Conservation (phyloP, 805 yeast species). For the Grigorovia humatica region DNA sequence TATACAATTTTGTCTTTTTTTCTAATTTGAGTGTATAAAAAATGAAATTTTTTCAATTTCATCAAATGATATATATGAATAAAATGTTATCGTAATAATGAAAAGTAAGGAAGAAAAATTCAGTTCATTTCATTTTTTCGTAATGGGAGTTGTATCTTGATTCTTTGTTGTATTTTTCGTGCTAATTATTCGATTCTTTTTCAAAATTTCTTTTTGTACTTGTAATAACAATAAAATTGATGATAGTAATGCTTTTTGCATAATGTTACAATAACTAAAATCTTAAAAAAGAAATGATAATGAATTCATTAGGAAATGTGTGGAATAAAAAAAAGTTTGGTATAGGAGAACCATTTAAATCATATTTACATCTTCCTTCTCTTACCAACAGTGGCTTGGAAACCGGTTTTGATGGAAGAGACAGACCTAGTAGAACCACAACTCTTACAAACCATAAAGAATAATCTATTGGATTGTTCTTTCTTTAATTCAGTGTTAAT, state of each 20-base stretch:
- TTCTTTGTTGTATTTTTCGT: neutral
- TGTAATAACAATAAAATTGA: neutral
- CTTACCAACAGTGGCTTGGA: constrained; percentile 94
- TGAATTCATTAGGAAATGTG: neutral
- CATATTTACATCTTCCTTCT: constrained; percentile 50
- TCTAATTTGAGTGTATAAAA: neutral
- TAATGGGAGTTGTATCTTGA: neutral
- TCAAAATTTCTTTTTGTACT: neutral
- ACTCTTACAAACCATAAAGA: constrained; percentile 93
- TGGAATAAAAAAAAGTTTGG: neutral
- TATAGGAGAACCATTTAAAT: neutral
- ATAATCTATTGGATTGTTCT: constrained; percentile 92
- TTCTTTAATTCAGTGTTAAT: constrained; percentile 93
- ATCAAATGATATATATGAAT: constrained; percentile 3
- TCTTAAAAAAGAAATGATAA: neutral
- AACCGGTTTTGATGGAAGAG: constrained; percentile 96
- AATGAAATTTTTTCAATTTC: neutral
- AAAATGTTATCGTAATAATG: neutral
- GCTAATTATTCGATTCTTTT: neutral
- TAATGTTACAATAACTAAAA: neutral
- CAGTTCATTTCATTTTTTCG: neutral
- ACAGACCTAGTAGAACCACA: constrained; percentile 98
- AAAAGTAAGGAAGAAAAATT: neutral
- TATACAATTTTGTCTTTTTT: neutral
- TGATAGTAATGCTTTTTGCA: neutral